Evolutionary conservation across 768 basidiomycete species (phyloP), one percentile per base, ranked within the genome.

Genomic region (Boletales sp.): DNA sequence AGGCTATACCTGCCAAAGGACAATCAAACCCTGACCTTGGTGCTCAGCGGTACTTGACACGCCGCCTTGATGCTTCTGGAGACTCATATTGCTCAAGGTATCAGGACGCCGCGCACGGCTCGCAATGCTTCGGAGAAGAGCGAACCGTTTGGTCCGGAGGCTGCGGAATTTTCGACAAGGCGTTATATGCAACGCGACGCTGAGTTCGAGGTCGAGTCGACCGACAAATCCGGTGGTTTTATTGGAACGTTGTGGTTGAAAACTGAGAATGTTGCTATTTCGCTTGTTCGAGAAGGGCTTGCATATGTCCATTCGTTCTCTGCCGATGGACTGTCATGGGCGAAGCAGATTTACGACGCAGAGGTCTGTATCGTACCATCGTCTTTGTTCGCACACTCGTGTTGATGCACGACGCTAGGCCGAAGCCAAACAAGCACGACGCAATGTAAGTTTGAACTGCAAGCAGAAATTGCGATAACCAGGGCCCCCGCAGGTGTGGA

Each of bases 141-240:
- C 43, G 95, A 99, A 62, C 90, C 94, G 2, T 97, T 76, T 67
- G 97, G 95, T 14, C 59, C 67, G 1, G 95, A 99, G 62, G 82
- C 94, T 5, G 73, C 80, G 5, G 86, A 91, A 35, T 97, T 90
- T 59, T 77, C 91, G 3, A 79, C 80, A 8, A 80, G 83, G 38
- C 79, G 80, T 53, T 94, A 86, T 65, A 86, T 97, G 86, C 95
- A 99, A 67, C 83, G 95, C 27, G 95, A 99, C 61, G 84, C 92
- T 7, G 95, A 99, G 67, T 84, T 98, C 51, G 88, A 91, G 58
- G 84, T 97, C 40, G 91, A 95, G 51, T 79, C 80, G 14, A 81
- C 86, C 14, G 95, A 99, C 74, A 97, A 97, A 70, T 86, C 87
- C 5, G 95, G 95, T 35, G 97, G 97, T 4, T 97, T 95, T 69